Conservation (phyloP, 2,329 filamentous ascomycete genomes). For the Monosporascus ibericus region DNA sequence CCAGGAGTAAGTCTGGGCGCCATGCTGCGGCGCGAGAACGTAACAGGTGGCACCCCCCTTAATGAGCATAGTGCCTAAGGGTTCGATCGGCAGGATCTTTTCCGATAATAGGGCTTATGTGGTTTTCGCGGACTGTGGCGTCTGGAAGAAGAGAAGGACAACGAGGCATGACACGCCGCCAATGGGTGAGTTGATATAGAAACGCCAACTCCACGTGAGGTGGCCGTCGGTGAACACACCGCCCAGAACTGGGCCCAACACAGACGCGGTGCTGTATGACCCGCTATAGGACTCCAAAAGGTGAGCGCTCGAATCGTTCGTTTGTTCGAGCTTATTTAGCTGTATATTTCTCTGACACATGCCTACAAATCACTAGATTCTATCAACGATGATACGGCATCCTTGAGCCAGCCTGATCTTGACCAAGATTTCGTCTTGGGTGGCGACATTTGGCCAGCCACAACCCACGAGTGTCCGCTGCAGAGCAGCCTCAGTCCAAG, state of each 20-base stretch:
- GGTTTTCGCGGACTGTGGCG: background rate
- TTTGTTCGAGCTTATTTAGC: no score
- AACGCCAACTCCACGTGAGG: constrained; percentile 5
- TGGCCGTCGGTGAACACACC: background rate
- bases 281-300: constrained; percentile 25
- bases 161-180: constrained; percentile 3
- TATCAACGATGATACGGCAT: no score
- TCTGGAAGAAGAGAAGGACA: constrained; percentile 4
- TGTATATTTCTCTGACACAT: no score
- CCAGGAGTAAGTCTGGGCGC: constrained; percentile 28
- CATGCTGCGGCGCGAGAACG: constrained; percentile 36
- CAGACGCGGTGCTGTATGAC: constrained; percentile 32
- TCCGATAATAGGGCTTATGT: background rate
- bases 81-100: constrained; percentile 9
- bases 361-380: no score
- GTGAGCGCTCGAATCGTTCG: no score
- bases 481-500: no score
- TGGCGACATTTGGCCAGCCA: no score
- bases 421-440: no score
- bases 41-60: constrained; percentile 28
- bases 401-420: no score
- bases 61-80: constrained; percentile 4
- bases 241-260: constrained; percentile 11
- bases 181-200: constrained; percentile 11
- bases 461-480: no score